Evolutionary conservation across 2,329 filamentous ascomycete species (phyloP), one percentile per base, ranked within the genome.

Genomic region (Colletotrichum noveboracense): DNA sequence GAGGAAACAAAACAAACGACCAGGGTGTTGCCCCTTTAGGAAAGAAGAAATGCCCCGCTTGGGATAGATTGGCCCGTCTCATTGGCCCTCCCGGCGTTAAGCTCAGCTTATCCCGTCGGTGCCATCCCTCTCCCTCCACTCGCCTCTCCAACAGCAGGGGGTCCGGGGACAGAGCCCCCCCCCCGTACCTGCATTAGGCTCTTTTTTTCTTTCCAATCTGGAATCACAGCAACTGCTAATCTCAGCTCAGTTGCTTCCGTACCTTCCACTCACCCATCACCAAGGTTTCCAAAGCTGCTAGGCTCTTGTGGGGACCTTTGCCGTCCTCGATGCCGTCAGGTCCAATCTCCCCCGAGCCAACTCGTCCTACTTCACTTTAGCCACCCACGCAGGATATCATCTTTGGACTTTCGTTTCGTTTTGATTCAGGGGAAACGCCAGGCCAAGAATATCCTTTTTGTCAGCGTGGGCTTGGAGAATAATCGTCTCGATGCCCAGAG

Each of bases 161-260:
- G 71, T 48, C 32, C 26, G 21, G 21, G 36, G 18, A 34, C 30
- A 70, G 55, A 55, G 68, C 36, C n/a, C 13, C 43, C 13, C 43
- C 43, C 43, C 43, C n/a, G 73, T 73, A 68, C 73, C 70, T 75
- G 73, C 73, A 67, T 72, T 75, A 72, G 71, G 16, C 30, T 52
- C 26, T 5, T 26, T 48, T 48, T 52, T 26, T 18, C 36, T 38
- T 21, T 56, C 48, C 28, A 18, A 30, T 38, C 32, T 56, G 26
- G 38, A 58, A 30, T 62, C 30, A 60, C 28, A 18, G 56, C 26
- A 30, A 69, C 70, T 61, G 36, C 26, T 38, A 68, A 60, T 28
- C 28, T 36, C 26, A 61, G 28, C 16, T 36, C 55, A 0, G 28
- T 18, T 61, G 13, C 34, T 7, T 30, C n/a, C 26, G 58, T 34